These are phyloP conservation scores for Jamesozyma jinghongensis DNA, from an alignment of 805 yeast species.

Conservation along the genomic window DNA sequence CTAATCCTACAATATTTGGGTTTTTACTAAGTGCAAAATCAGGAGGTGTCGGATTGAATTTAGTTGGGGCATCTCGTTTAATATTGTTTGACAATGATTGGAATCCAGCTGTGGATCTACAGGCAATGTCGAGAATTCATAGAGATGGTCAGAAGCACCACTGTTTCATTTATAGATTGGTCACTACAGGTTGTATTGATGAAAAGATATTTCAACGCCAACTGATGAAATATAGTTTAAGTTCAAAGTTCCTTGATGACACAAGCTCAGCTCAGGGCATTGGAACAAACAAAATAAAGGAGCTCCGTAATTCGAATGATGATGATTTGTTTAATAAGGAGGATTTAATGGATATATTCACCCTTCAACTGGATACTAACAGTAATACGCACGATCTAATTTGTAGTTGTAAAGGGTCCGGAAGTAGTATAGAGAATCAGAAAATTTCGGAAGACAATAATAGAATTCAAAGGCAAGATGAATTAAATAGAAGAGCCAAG, in stretches of 20 bases:
- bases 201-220: conserved; percentile 93
- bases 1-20: conserved; percentile 39
- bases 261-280: neutral
- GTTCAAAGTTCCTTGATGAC: conserved; percentile 56
- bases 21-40: conserved; percentile 81
- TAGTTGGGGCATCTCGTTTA: conserved; percentile 81
- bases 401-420: conserved; percentile 53
- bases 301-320: conserved; percentile 33
- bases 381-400: conserved; percentile 75
- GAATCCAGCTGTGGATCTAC: conserved; percentile 90
- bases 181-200: conserved; percentile 86
- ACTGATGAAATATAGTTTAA: conserved; percentile 68
- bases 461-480: conserved; percentile 10
- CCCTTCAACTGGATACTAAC: conserved; percentile 38
- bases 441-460: neutral
- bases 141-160: conserved; percentile 84
- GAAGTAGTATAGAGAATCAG: conserved; percentile 28
- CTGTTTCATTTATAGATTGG: conserved; percentile 69
- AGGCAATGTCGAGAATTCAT: conserved; percentile 93
- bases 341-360: conserved; percentile 70
- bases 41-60: conserved; percentile 88
- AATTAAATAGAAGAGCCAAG: neutral
- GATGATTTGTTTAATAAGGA: conserved; percentile 59
- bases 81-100: conserved; percentile 89
- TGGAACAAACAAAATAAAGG: neutral